Evolutionary conservation across 192 early-diverging fungal genomes (phyloP).

Genomic region (Coemansia sp.): DNA sequence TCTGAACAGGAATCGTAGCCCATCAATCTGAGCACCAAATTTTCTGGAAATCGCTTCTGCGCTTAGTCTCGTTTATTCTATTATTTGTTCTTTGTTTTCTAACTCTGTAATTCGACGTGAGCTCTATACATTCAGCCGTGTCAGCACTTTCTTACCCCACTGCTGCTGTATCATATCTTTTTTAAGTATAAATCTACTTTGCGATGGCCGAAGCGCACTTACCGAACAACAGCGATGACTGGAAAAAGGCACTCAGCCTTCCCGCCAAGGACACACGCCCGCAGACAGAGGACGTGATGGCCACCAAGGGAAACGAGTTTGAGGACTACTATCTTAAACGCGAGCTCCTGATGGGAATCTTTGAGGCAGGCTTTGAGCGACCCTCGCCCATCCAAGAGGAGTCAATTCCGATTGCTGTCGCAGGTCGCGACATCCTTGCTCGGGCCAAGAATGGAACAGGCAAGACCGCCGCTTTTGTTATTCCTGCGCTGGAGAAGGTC

Average conservation of each 20-base stretch:
- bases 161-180: slow-evolving; percentile 41
- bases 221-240: slow-evolving; percentile 58
- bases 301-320: slow-evolving; percentile 98
- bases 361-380: slow-evolving; percentile 96
- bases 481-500: slow-evolving; percentile 93
- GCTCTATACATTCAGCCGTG: slow-evolving; percentile 3
- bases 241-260: slow-evolving; percentile 73
- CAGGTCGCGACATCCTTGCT: slow-evolving; percentile 94
- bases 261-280: slow-evolving; percentile 87
- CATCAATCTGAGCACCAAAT: not conserved
- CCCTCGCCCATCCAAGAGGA: slow-evolving; percentile 99
- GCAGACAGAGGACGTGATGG: slow-evolving; percentile 96
- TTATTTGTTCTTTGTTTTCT: slow-evolving; percentile 3
- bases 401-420: slow-evolving; percentile 94
- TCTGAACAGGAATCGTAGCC: not conserved
- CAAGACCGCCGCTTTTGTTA: slow-evolving; percentile 96
- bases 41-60: not conserved
- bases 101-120: slow-evolving; percentile 1
- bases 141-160: slow-evolving; percentile 1
- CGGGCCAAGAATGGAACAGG: slow-evolving; percentile 95
- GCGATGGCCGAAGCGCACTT: slow-evolving; percentile 49
- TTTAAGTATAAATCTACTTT: slow-evolving; percentile 20
- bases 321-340: slow-evolving; percentile 98
- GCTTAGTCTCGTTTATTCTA: slow-evolving; percentile 7
- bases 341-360: slow-evolving; percentile 97